Conservation (phyloP, 2,329 filamentous ascomycete species). For the Cercospora berteroae region DNA sequence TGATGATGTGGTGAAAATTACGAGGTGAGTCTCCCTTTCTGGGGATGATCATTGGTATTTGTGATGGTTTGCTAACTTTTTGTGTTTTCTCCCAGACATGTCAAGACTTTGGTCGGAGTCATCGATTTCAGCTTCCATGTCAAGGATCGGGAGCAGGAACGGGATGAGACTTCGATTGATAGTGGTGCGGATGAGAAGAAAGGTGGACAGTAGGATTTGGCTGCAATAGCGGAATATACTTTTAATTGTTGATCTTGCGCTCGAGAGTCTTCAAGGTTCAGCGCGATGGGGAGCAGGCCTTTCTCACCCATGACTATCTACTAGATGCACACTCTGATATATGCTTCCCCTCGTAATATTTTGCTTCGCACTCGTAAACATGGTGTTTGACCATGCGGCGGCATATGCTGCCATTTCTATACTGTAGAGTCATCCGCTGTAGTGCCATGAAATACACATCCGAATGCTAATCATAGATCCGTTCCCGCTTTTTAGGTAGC, state of each 20-base stretch:
- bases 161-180: slow-evolving; percentile 28
- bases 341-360: background rate
- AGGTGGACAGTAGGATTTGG: background rate
- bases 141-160: slow-evolving; percentile 39
- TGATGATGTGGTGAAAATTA: slow-evolving; percentile 63
- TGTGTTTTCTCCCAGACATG: slow-evolving; percentile 37
- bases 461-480: background rate
- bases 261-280: background rate
- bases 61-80: background rate
- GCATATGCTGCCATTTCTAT: background rate
- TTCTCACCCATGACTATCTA: background rate
- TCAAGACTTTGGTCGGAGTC: slow-evolving; percentile 66
- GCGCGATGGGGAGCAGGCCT: background rate
- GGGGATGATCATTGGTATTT: no score
- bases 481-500: background rate
- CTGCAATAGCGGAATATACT: background rate
- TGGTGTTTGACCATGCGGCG: background rate
- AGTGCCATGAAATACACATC: background rate
- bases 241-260: background rate
- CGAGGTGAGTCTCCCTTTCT: slow-evolving; percentile 41
- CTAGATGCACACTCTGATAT: background rate
- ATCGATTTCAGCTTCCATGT: slow-evolving; percentile 68
- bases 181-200: slow-evolving; percentile 41
- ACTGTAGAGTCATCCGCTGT: background rate
- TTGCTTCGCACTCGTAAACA: background rate